Evolutionary conservation across 1,284 basidiomycete genomes (phyloP).

Genomic region (Ustilago crameri): DNA sequence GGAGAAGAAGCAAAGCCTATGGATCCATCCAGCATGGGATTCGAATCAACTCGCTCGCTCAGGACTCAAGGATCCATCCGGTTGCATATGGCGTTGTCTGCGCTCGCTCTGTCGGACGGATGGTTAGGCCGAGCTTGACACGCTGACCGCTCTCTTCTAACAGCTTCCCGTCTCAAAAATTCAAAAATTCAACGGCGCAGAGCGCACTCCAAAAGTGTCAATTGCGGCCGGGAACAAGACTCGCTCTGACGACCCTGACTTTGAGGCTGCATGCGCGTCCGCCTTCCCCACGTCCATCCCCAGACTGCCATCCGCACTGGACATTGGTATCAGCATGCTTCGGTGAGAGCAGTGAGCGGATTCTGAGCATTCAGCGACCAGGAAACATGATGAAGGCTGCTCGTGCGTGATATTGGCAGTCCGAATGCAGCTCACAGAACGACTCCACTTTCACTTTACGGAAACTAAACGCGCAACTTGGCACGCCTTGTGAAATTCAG

Average conservation of each 20-base stretch:
- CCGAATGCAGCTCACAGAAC: too few species aligned
- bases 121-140: constrained; percentile 1
- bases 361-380: too few species aligned
- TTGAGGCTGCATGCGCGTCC: constrained; percentile 6
- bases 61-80: background rate
- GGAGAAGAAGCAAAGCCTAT: background rate
- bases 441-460: too few species aligned
- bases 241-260: too few species aligned
- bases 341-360: too few species aligned
- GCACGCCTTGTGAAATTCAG: constrained; percentile 1
- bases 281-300: background rate
- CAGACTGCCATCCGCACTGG: background rate
- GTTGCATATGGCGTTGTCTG: background rate
- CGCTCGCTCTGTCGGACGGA: constrained; percentile 11
- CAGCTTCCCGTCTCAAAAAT: background rate
- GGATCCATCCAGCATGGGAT: background rate
- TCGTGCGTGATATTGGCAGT: background rate
- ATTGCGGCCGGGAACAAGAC: constrained; percentile 41
- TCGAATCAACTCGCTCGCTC: background rate
- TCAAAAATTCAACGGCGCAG: constrained; percentile 8
- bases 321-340: background rate
- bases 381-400: background rate
- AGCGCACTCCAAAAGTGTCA: background rate
- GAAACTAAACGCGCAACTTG: background rate
- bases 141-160: background rate